phyloP scores from a whole-genome alignment of 225 moss, liverwort and hornwort species.

The Ulota crispa region DNA sequence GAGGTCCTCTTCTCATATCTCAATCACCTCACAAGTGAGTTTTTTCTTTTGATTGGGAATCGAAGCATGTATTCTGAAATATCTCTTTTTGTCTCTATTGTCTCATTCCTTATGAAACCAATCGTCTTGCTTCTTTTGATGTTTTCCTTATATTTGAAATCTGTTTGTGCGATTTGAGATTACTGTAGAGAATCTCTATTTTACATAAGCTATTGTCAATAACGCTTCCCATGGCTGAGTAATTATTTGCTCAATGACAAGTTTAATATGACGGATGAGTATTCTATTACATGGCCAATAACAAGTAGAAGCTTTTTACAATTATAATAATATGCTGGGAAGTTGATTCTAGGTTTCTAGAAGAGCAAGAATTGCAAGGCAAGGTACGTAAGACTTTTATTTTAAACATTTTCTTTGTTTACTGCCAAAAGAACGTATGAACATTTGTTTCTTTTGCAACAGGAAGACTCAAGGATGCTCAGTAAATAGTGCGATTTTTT shows the following conservation, averaged over 20 bases:
- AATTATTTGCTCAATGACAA: neutral
- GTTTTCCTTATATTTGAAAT: neutral
- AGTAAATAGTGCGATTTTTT: too few relatives aligned
- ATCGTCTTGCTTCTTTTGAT: neutral
- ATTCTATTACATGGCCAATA: neutral
- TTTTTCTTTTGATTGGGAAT: slow-evolving; percentile 32
- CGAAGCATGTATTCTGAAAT: too few relatives aligned
- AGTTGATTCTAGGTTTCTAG: neutral
- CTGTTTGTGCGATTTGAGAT: neutral
- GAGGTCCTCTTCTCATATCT: slow-evolving; percentile 77
- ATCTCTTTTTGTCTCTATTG: too few relatives aligned
- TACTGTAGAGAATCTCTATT: neutral
- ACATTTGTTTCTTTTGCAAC: too few relatives aligned
- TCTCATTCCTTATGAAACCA: neutral
- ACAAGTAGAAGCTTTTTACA: neutral
- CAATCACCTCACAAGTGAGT: slow-evolving; percentile 67
- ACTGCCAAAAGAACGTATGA: too few relatives aligned
- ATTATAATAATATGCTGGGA: neutral
- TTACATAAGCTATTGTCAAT: neutral
- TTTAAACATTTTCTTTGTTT: neutral
- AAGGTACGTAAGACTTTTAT: slow-evolving; percentile 46
- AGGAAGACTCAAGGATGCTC: too few relatives aligned
- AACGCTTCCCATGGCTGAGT: neutral
- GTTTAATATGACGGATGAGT: neutral
- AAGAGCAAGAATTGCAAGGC: slow-evolving; percentile 73